These are phyloP conservation scores for Ophiocordyceps camponoti-saundersi DNA, from an alignment of 2,329 filamentous ascomycete species.

Conservation along the genomic window DNA sequence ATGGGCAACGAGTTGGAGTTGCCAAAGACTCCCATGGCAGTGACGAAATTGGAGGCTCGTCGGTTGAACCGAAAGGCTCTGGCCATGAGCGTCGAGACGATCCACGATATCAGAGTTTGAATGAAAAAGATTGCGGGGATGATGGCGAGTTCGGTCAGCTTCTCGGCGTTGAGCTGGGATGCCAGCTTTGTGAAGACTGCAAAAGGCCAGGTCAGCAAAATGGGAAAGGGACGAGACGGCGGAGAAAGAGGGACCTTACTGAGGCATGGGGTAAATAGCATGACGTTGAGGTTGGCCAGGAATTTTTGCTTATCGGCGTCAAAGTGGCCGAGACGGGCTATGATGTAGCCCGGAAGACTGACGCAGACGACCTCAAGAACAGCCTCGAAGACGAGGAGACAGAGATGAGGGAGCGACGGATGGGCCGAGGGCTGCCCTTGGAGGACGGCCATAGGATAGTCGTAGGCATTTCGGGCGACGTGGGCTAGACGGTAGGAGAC, in stretches of 20 bases:
- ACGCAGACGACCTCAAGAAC: slow-evolving; percentile 93
- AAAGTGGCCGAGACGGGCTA: slow-evolving; percentile 81
- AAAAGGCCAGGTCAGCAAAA: neutral
- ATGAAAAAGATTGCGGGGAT: slow-evolving; percentile 90
- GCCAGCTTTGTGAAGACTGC: slow-evolving; percentile 95
- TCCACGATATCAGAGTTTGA: slow-evolving; percentile 75
- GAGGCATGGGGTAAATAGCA: slow-evolving; percentile 90
- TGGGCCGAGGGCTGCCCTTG: slow-evolving; percentile 33
- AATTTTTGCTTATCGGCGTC: slow-evolving; percentile 95
- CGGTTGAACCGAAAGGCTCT: slow-evolving; percentile 67
- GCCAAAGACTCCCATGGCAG: slow-evolving; percentile 93
- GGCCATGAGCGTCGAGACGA: slow-evolving; percentile 54
- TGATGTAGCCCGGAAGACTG: slow-evolving; percentile 82
- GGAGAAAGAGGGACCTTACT: slow-evolving; percentile 39
- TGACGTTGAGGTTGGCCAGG: slow-evolving; percentile 87
- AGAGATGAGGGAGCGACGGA: slow-evolving; percentile 50
- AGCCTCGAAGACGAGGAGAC: slow-evolving; percentile 80
- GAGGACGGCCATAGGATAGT: slow-evolving; percentile 23
- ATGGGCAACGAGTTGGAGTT: slow-evolving; percentile 98
- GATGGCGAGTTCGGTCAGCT: slow-evolving; percentile 75
- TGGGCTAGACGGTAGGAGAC: slow-evolving; percentile 26
- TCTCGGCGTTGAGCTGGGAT: slow-evolving; percentile 81
- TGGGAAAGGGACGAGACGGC: neutral
- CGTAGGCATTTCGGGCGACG: slow-evolving; percentile 20
- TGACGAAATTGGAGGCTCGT: slow-evolving; percentile 82